Conservation (phyloP, 2,329 filamentous ascomycete genomes). For the Myotisia sp. region DNA sequence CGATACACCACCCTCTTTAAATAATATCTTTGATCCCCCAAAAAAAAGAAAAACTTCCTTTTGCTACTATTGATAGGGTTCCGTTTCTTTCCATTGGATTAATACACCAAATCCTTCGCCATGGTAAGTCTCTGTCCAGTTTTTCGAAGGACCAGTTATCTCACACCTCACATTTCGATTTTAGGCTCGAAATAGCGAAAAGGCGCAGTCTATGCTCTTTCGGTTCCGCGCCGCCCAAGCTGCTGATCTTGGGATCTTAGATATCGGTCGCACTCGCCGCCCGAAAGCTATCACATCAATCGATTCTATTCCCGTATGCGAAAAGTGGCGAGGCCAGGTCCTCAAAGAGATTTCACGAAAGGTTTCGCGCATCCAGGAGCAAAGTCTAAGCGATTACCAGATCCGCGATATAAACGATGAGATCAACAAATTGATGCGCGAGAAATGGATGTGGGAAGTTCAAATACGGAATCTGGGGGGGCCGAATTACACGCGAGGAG, state of each 20-base stretch:
- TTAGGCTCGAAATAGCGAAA: conserved; percentile 91
- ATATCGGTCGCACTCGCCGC: conserved; percentile 74
- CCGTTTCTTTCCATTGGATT: no score
- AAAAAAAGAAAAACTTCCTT: no score
- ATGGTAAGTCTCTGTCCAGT: neutral
- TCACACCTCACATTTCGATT: no score
- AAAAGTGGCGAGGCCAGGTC: conserved; percentile 96
- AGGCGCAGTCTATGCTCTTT: conserved; percentile 99
- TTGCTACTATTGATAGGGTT: no score
- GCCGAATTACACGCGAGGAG: conserved; percentile 83
- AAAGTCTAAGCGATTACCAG: conserved; percentile 84
- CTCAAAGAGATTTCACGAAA: conserved; percentile 96
- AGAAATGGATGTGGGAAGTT: conserved; percentile 98
- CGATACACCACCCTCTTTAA: no score
- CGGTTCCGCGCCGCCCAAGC: conserved; percentile 97
- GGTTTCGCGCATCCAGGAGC: conserved; percentile 88
- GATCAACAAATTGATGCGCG: conserved; percentile 97
- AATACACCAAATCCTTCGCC: no score
- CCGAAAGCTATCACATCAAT: conserved; percentile 84
- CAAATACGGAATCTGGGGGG: conserved; percentile 93
- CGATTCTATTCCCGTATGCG: conserved; percentile 68
- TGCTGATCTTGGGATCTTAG: conserved; percentile 88
- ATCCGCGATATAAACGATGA: conserved; percentile 97
- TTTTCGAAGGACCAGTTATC: no score
- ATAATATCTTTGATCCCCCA: no score